These are phyloP conservation scores for Globisporangium emineosum DNA, from an alignment of 352 stramenopile genomes.

Conservation along the genomic window DNA sequence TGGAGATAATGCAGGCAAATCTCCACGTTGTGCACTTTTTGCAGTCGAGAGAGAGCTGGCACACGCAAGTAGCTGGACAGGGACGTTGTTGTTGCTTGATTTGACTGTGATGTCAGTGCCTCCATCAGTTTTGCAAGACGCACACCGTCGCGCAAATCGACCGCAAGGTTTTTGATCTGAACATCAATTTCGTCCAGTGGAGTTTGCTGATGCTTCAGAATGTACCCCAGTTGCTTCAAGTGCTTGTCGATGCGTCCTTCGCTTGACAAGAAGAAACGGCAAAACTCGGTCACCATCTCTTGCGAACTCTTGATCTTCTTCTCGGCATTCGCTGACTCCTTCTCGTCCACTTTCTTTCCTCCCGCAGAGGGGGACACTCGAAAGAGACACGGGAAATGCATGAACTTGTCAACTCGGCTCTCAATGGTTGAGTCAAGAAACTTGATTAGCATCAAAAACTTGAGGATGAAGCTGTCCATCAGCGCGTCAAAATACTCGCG, in stretches of 20 bases:
- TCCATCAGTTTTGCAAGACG: constrained; percentile 93
- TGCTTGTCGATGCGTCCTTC: constrained; percentile 96
- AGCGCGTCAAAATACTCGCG: constrained; percentile 83
- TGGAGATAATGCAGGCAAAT: constrained; percentile 86
- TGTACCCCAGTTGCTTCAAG: constrained; percentile 85
- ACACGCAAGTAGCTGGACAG: constrained; percentile 89
- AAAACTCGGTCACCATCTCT: constrained; percentile 91
- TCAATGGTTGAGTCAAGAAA: constrained; percentile 90
- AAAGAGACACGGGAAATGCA: constrained; percentile 90
- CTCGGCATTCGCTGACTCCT: constrained; percentile 15
- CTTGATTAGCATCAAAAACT: constrained; percentile 92
- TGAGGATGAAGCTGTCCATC: constrained; percentile 84
- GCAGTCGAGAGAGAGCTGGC: constrained; percentile 90
- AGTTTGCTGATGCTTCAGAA: constrained; percentile 88
- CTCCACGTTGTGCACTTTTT: constrained; percentile 97
- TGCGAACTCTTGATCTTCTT: constrained; percentile 90
- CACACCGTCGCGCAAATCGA: constrained; percentile 96
- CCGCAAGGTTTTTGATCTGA: constrained; percentile 87
- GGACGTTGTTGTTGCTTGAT: constrained; percentile 15
- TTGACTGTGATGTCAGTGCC: constrained; percentile 51
- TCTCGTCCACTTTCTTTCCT: constrained; percentile 11
- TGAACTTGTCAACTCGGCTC: constrained; percentile 70
- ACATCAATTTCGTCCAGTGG: constrained; percentile 95
- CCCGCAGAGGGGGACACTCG: constrained; percentile 28
- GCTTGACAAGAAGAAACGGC: constrained; percentile 88